Evolutionary conservation across 306 rosid species (phyloP), one percentile per base, ranked within the genome.

Genomic region (Dalbergia oliveri): DNA sequence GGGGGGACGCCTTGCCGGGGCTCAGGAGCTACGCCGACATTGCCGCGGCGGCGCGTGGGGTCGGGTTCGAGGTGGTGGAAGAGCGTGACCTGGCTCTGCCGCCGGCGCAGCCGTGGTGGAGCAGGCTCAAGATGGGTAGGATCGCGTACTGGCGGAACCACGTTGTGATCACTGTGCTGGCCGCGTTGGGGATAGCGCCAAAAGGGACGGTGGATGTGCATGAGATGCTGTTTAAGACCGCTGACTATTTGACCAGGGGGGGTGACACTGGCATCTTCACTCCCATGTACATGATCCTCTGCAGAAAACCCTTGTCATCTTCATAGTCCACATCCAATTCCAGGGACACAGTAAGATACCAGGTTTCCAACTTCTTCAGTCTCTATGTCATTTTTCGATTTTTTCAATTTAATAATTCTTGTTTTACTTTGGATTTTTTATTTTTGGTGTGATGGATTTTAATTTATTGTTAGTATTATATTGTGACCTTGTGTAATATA

Each of bases 141-240:
- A 69, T 89, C 65, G 92, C 97, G 58, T 91, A 91, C 89, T 89
- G 94, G 97, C 72, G 97, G 80, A 91, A 91, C 84, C 97, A 91
- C 86, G 61, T 91, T 69, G 73, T 91, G 0, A 84, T 91, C 1
- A 79, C 72, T 4, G 12, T 87, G 1, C 88, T 91, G 31, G 62
- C 94, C 0, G 89, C 89, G 3, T 35, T 91, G 83, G 87, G 97
- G 73, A 87, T 91, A 15, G 92, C 94, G 0, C 97, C 97, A 0
- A 90, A 91, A 31, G 97, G 97, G 0, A 91, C 97, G 0, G 83
- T 91, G 14, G 94, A 91, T 63, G 97, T 91, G 10, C 97, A 91
- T 53, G 91, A 91, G 81, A 91, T 91, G 97, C 86, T 91, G 26
- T 86, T 86, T 80, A 81, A 83, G 61, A 88, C 94, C 0, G 97